These are phyloP conservation scores for Ballota nigra DNA, from an alignment of 257 asterid genomes.

Conservation along the genomic window DNA sequence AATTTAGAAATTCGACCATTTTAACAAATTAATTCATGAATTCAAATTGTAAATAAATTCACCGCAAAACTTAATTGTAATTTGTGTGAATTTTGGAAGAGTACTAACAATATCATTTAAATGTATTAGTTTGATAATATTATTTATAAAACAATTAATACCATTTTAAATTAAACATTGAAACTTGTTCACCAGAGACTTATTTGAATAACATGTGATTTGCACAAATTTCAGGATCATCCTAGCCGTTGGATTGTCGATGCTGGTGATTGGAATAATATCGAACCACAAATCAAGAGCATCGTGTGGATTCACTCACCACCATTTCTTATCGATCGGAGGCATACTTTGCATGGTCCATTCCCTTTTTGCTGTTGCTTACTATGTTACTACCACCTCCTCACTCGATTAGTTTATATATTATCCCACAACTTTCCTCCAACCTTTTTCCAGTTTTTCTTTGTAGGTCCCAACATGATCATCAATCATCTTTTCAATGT, in stretches of 20 bases:
- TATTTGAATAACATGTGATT: background rate
- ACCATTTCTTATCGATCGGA: constrained; percentile 73
- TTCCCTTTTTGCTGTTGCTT: constrained; percentile 67
- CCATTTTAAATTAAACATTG: too few relatives aligned
- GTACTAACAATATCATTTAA: too few relatives aligned
- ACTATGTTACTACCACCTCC: constrained; percentile 34
- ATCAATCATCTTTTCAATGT: background rate
- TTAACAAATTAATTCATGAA: background rate
- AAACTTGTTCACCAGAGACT: too few relatives aligned
- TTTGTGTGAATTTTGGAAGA: too few relatives aligned
- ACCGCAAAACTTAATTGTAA: too few relatives aligned
- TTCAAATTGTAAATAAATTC: too few relatives aligned
- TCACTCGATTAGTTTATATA: constrained; percentile 3
- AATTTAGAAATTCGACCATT: too few relatives aligned
- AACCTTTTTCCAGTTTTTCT: background rate
- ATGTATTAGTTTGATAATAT: too few relatives aligned
- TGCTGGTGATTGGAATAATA: constrained; percentile 71
- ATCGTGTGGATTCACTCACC: constrained; percentile 80
- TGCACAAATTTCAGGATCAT: constrained; percentile 51
- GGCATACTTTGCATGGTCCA: constrained; percentile 82
- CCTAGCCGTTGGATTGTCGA: constrained; percentile 56
- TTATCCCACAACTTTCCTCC: background rate
- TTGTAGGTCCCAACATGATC: constrained; percentile 17
- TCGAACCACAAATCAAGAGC: constrained; percentile 78
- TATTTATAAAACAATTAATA: too few relatives aligned